These are phyloP conservation scores for Melocanna baccifera DNA, from an alignment of 176 grass and related monocot genomes.

Conservation along the genomic window DNA sequence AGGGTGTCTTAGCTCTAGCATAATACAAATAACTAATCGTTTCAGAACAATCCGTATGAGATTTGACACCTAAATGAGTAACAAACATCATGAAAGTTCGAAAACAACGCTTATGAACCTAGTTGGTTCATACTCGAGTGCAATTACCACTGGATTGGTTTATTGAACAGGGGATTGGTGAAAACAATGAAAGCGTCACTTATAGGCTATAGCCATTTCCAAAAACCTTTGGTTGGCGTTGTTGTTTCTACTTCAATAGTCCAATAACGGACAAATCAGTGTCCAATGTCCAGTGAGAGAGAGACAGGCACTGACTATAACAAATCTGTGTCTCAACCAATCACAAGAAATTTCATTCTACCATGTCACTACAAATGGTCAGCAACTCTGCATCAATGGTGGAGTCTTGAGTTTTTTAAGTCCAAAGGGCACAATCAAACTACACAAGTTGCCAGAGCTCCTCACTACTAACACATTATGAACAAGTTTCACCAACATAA, in stretches of 20 bases:
- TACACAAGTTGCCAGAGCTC: not conserved
- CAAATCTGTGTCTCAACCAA: not conserved
- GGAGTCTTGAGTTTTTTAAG: not conserved
- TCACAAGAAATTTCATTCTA: not conserved
- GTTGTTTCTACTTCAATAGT: not conserved
- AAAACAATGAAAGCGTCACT: not conserved
- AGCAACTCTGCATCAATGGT: not conserved
- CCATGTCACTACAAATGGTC: not conserved
- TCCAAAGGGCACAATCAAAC: not conserved
- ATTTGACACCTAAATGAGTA: constrained; percentile 9
- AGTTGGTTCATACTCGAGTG: not conserved
- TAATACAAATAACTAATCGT: not conserved
- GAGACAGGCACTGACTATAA: not conserved
- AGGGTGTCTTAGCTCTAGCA: not conserved
- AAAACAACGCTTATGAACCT: not conserved
- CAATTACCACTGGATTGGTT: not conserved
- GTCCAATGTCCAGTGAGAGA: not conserved
- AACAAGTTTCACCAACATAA: not conserved
- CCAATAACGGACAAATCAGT: not conserved
- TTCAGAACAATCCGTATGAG: not conserved
- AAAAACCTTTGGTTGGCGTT: not conserved
- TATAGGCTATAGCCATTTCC: not conserved
- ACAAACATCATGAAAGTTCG: not conserved
- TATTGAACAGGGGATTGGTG: not conserved
- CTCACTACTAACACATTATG: not conserved